Percentiles rank a stretch among this genome's conserved stretches.
These are phyloP conservation scores for Candida dendrica DNA, from an alignment of 805 yeast genomes.

Conservation along the genomic window DNA sequence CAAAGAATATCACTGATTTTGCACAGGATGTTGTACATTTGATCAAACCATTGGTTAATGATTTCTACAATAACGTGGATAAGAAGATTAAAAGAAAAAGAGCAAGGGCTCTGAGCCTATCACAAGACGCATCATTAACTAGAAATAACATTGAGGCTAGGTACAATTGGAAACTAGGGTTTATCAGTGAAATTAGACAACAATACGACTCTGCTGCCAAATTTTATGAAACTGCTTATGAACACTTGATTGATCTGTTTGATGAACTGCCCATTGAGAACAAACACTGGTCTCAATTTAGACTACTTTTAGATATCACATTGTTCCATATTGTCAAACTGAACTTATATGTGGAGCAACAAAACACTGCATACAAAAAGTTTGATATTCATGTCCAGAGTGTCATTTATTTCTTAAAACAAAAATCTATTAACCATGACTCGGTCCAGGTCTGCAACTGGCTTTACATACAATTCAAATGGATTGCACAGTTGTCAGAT, in stretches of 20 bases:
- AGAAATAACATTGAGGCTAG: constrained; percentile 26
- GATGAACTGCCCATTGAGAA: constrained; percentile 19
- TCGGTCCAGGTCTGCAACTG: constrained; percentile 36
- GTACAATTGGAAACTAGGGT: constrained; percentile 43
- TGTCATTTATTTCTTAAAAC: constrained; percentile 33
- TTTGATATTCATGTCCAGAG: constrained; percentile 58
- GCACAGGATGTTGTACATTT: constrained; percentile 31
- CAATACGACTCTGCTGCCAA: constrained; percentile 42
- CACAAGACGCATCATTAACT: constrained; percentile 1
- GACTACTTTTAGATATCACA: constrained; percentile 49
- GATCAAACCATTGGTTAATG: constrained; percentile 33
- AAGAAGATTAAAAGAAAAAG: constrained; percentile 34
- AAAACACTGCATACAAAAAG: constrained; percentile 52
- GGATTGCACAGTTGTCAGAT: constrained; percentile 54
- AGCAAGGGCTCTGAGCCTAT: constrained; percentile 13
- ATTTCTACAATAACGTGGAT: constrained; percentile 35
- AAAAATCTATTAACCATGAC: constrained; percentile 17
- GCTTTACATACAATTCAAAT: constrained; percentile 56
- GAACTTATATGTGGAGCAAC: constrained; percentile 50
- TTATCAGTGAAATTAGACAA: constrained; percentile 41
- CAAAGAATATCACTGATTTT: constrained; percentile 33
- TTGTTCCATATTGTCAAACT: constrained; percentile 59
- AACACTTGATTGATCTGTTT: constrained; percentile 35
- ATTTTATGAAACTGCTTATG: constrained; percentile 46
- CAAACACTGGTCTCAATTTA: constrained; percentile 34